Evolutionary conservation across 2,329 filamentous ascomycete species (phyloP).

Genomic region (Fragosphaeria purpurea): DNA sequence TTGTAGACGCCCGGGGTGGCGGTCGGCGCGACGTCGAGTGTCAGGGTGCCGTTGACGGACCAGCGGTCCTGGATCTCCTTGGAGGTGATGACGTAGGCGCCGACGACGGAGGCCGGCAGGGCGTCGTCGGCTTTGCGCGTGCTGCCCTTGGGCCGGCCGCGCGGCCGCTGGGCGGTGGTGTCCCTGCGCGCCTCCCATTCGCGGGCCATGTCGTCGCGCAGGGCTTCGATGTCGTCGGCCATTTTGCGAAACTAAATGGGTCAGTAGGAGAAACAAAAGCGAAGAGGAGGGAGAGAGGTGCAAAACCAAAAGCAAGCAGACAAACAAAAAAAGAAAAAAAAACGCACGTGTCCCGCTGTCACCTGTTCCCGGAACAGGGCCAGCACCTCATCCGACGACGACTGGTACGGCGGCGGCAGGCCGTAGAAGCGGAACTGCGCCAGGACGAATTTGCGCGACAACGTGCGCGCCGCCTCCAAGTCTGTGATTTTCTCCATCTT

Average conservation of each 20-base stretch:
- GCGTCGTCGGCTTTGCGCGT: slow-evolving; percentile 12
- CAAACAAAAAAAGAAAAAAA: neutral
- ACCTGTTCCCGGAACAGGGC: slow-evolving; percentile 13
- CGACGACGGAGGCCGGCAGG: slow-evolving; percentile 13
- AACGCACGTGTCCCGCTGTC: slow-evolving; percentile 9
- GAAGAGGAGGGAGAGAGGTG: neutral
- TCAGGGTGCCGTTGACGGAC: slow-evolving; percentile 17
- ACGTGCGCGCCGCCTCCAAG: slow-evolving; percentile 10
- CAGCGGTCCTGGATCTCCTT: slow-evolving; percentile 17
- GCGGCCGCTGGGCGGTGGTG: slow-evolving; percentile 9
- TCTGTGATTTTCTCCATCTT: slow-evolving; percentile 17
- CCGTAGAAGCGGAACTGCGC: slow-evolving; percentile 17
- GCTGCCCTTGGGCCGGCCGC: slow-evolving; percentile 15
- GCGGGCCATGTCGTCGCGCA: slow-evolving; percentile 12
- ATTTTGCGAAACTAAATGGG: slow-evolving; percentile 11
- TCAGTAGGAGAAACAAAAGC: neutral
- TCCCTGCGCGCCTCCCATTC: slow-evolving; percentile 14
- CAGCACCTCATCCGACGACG: slow-evolving; percentile 13
- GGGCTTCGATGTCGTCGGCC: slow-evolving; percentile 12
- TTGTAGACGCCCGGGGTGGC: slow-evolving; percentile 18
- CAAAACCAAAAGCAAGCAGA: neutral
- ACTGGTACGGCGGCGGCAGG: slow-evolving; percentile 14
- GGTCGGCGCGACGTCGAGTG: slow-evolving; percentile 17
- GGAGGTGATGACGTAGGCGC: slow-evolving; percentile 19
- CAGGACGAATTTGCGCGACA: slow-evolving; percentile 14